Conservation (phyloP, 345 rosid genomes). For the Murraya koenigii region DNA sequence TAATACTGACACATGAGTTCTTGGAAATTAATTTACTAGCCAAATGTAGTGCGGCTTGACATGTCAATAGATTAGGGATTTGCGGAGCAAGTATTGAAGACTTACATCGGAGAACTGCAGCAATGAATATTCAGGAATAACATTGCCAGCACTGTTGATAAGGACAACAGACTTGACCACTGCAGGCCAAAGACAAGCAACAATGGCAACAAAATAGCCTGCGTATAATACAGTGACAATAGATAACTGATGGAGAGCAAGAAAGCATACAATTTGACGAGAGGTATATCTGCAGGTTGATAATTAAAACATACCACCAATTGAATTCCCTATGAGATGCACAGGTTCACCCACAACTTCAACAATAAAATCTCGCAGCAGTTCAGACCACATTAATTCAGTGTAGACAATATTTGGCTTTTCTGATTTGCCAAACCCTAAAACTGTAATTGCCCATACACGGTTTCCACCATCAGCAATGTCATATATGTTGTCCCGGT, state of each 20-base stretch:
- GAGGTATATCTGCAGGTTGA: neutral
- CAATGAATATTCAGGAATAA: slow-evolving; percentile 56
- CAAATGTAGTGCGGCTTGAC: neutral
- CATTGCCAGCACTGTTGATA: slow-evolving; percentile 73
- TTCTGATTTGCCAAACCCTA: slow-evolving; percentile 94
- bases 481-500: slow-evolving; percentile 58
- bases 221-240: slow-evolving; percentile 19
- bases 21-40: neutral
- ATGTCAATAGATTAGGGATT: neutral
- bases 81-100: slow-evolving; percentile 3
- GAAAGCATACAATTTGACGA: neutral
- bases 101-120: slow-evolving; percentile 47
- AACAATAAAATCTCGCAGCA: slow-evolving; percentile 74
- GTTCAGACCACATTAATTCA: slow-evolving; percentile 84
- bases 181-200: slow-evolving; percentile 66
- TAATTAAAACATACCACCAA: slow-evolving; percentile 60
- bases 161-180: slow-evolving; percentile 67
- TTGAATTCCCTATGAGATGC: slow-evolving; percentile 80
- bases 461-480: slow-evolving; percentile 54
- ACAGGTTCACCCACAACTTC: slow-evolving; percentile 82
- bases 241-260: slow-evolving; percentile 8
- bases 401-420: slow-evolving; percentile 83
- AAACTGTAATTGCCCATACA: slow-evolving; percentile 71
- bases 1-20: neutral
- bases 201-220: slow-evolving; percentile 73